Evolutionary conservation across 208 protist genomes (phyloP), one percentile per base, ranked within the genome.

Genomic region (Trypanosoma brucei): DNA sequence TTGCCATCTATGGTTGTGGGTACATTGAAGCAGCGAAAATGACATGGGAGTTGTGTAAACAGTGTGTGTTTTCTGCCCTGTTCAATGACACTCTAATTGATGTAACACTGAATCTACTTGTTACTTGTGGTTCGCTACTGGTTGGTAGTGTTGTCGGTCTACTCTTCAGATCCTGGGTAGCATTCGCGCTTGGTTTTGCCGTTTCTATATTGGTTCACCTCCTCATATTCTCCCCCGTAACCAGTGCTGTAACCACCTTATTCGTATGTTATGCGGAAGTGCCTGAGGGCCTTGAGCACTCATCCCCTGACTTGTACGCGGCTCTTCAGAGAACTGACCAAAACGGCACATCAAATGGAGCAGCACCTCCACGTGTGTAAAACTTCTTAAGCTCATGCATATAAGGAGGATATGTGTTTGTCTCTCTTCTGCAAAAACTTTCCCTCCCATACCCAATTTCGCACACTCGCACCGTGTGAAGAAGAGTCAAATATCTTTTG

Each of bases 181-280:
- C 75, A 37, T 66, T 22, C 42, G 50, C 56, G 31, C 33, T 73
- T 34, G 73, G 76, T 53, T 76, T 78, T 58, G 30, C 81, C 40
- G 62, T 90, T 49, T 70, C 80, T 30, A 60, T 84, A 22, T 55
- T 85, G n/a, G 70, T 92, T 30, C 72, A 66, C 48, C 22, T 14
- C 39, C 78, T 77, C 39, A 68, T 92, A 38, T 77, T 91, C 33
- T 55, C 59, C 30, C 55, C 80, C n/a, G 72, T 93, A 33, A 44
- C 70, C 40, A 86, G 75, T 62, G 74, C 70, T n/a, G 75, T 93
- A 35, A 76, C 70, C 14, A 92, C 86, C 13, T 62, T 94, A 11
- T 93, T 93, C 77, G 86, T 96, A 14, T 92, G 91, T 71, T 92
- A 89, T 56, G 87, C 79, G 3, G 89, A 97, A 63, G 62, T 88